Evolutionary conservation across 2,329 filamentous ascomycete species (phyloP), one percentile per base, ranked within the genome.

Genomic region (Arachnomyces sp.): DNA sequence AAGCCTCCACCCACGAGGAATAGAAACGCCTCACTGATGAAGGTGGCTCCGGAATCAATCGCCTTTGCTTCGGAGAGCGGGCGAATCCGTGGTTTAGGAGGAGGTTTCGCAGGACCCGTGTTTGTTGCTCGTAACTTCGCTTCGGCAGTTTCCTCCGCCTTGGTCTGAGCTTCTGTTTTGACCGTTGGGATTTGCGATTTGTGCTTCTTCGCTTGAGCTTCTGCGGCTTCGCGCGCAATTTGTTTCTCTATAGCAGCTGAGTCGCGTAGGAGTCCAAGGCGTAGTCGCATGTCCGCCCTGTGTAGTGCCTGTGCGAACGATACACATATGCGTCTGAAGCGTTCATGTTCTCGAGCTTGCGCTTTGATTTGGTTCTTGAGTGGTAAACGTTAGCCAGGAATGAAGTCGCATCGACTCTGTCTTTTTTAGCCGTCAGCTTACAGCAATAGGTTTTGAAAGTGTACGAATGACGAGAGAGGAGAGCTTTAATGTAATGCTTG

Each of bases 11-110:
- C 80, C 9, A 83, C 80, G 3, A 70, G 50, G 49, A 83, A 82
- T 30, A 84, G 68, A 53, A 84, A 84, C 0, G 74, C 63, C 53
- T 84, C 79, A 25, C 76, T 77, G 36, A 81, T 79, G 52, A 84
- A 83, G 46, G 79, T 82, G 3, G 79, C 80, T 3, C 79, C 80
- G 29, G 74, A 73, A 54, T 84, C 79, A 40, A 84, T 82, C 0
- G 79, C 79, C 51, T 82, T 81, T 9, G 74, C 70, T 55, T 84
- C 80, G 2, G 76, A 76, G 8, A 84, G 64, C 6, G 79, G 79
- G 33, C 79, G 66, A 41, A 83, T 82, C 28, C 71, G 71, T 4
- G 74, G 74, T 42, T 65, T 65, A 17, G 58, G 63, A 31, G 57
- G 62, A 43, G 66, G 60, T 44, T 72, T 70, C 34, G 69, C 64